phyloP scores from a whole-genome alignment of 345 rosid species.

The Rubroshorea leprosula region DNA sequence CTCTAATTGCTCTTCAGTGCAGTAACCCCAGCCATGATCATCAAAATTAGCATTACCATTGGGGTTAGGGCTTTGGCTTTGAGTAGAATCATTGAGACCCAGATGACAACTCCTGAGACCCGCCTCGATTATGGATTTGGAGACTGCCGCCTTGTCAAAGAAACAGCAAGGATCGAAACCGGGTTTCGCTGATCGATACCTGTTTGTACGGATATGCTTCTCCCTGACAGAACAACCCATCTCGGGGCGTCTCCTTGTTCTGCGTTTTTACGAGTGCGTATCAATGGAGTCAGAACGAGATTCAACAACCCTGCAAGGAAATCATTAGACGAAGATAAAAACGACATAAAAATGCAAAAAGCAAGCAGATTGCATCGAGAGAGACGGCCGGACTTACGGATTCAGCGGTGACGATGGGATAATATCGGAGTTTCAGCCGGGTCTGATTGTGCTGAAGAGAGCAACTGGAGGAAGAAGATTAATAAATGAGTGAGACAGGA shows the following conservation, averaged over 20 bases:
- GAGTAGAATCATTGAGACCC: slow-evolving; percentile 40
- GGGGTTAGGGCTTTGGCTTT: slow-evolving; percentile 20
- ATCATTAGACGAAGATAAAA: background rate
- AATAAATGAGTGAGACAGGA: no score
- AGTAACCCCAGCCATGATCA: slow-evolving; percentile 74
- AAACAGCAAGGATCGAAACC: slow-evolving; percentile 58
- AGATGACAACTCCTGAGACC: slow-evolving; percentile 45
- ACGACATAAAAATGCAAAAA: background rate
- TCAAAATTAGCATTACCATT: slow-evolving; percentile 28
- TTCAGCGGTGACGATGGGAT: background rate
- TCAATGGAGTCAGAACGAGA: background rate
- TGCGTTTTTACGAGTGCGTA: no score
- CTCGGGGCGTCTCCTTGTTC: no score
- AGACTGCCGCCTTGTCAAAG: slow-evolving; percentile 35
- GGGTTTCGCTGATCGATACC: slow-evolving; percentile 51
- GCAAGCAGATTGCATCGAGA: background rate
- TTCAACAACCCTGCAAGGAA: slow-evolving; percentile 2
- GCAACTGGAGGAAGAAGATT: background rate
- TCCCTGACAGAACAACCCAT: slow-evolving; percentile 69
- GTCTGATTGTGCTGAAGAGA: background rate
- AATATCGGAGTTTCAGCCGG: background rate
- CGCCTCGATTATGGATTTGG: slow-evolving; percentile 53
- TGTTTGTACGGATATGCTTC: slow-evolving; percentile 48
- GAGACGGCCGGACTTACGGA: background rate
- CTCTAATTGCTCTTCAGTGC: slow-evolving; percentile 84